Conservation (phyloP, 441 rosid genomes). For the Syzygium syzygioides region DNA sequence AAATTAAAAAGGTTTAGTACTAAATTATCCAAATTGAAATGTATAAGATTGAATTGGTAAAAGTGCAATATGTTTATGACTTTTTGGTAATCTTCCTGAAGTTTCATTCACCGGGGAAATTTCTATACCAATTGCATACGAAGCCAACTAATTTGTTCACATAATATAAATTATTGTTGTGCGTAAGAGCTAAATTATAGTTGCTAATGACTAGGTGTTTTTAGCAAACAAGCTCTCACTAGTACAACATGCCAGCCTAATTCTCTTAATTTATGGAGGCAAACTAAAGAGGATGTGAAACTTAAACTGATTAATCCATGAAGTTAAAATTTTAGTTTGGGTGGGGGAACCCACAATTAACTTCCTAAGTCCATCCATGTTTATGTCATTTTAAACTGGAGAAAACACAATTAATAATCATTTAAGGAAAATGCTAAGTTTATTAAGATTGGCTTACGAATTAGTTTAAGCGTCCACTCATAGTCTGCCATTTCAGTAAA, state of each 20-base stretch:
- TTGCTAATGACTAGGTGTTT: background rate
- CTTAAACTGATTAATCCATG: background rate
- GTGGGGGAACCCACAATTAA: background rate
- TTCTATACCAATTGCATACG: background rate
- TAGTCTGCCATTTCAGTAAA: background rate
- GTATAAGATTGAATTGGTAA: too few relatives aligned
- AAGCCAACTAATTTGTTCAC: background rate
- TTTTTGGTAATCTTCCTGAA: background rate
- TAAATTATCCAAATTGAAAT: too few relatives aligned
- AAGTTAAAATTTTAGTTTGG: background rate
- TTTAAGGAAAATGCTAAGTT: background rate
- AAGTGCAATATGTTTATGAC: too few relatives aligned
- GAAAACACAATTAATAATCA: background rate
- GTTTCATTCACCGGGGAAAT: background rate
- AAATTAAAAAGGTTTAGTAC: too few relatives aligned
- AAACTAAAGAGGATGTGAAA: background rate
- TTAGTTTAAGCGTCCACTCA: background rate
- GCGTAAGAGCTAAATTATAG: background rate
- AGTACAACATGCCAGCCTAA: background rate
- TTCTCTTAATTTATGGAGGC: background rate
- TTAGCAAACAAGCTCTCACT: background rate
- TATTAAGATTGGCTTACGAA: background rate
- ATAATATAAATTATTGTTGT: background rate
- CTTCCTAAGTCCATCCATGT: background rate
- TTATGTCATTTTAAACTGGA: background rate